A percentile compares a stretch with the other conserved stretches of the same genome.
These are phyloP conservation scores for Rhizodiscina lignyota DNA, from an alignment of 495 filamentous ascomycete species.

Conservation along the genomic window DNA sequence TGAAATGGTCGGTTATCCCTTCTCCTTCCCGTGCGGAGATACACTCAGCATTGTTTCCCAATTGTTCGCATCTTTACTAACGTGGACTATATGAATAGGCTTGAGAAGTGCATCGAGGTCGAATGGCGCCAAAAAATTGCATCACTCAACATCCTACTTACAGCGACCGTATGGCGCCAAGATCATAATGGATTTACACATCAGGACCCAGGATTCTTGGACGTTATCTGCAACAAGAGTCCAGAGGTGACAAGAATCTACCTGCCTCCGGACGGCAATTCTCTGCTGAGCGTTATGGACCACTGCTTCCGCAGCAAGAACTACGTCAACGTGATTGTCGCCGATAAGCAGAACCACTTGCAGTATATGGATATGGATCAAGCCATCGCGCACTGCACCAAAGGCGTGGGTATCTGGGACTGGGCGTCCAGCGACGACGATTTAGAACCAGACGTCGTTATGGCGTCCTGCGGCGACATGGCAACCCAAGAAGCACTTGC, in stretches of 20 bases:
- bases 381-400: slow-evolving; percentile 52
- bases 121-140: slow-evolving; percentile 51
- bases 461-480: slow-evolving; percentile 56
- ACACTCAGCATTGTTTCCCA: too few relatives aligned
- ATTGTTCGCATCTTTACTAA: too few relatives aligned
- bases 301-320: slow-evolving; percentile 52
- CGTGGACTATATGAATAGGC: too few relatives aligned
- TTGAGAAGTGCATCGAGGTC: slow-evolving; percentile 57
- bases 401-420: slow-evolving; percentile 44
- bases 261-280: slow-evolving; percentile 59
- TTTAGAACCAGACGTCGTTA: slow-evolving; percentile 48
- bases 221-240: slow-evolving; percentile 57
- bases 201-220: slow-evolving; percentile 62
- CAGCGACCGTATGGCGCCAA: slow-evolving; percentile 59
- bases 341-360: slow-evolving; percentile 60
- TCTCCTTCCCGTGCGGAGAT: too few relatives aligned
- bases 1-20: too few relatives aligned
- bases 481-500: slow-evolving; percentile 52
- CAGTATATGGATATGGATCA: slow-evolving; percentile 53
- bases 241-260: slow-evolving; percentile 64
- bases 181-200: slow-evolving; percentile 71
- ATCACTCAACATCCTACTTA: slow-evolving; percentile 59
- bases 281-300: slow-evolving; percentile 47
- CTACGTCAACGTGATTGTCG: slow-evolving; percentile 63
- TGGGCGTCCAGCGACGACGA: slow-evolving; percentile 39